Evolutionary conservation across 73 alveolate species (phyloP).

Genomic region (Paramecium primaurelia): DNA sequence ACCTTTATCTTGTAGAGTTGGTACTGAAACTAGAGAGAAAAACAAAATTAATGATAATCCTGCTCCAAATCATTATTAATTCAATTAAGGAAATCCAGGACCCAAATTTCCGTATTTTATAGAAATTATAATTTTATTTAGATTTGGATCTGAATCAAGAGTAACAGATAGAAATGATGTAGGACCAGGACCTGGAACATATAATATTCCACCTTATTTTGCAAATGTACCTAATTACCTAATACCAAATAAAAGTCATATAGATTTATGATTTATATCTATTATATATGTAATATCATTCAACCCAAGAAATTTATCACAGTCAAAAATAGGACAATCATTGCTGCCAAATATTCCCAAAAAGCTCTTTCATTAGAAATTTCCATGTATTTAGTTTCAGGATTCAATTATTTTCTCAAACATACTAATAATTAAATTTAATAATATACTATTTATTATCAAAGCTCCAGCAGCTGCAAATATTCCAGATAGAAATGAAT

Average conservation of each 20-base stretch:
- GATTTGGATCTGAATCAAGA: constrained; percentile 30
- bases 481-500: constrained; percentile 34
- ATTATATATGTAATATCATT: not conserved
- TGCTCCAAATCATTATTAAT: constrained; percentile 11
- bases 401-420: constrained; percentile 28
- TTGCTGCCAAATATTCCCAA: constrained; percentile 50
- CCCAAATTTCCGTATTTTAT: not conserved
- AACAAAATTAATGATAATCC: not conserved
- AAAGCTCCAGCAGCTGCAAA: constrained; percentile 6
- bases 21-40: not conserved
- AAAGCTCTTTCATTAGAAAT: constrained; percentile 42
- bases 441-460: not conserved
- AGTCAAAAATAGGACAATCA: constrained; percentile 16
- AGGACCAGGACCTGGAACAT: constrained; percentile 46
- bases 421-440: not conserved
- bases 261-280: not conserved
- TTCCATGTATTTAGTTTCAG: constrained; percentile 25
- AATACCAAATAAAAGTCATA: not conserved
- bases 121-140: not conserved
- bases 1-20: constrained; percentile 42
- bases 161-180: not conserved
- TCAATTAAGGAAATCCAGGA: not conserved
- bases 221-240: constrained; percentile 5
- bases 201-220: constrained; percentile 20
- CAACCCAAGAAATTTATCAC: constrained; percentile 49